These are phyloP conservation scores for Neofusicoccum parvum DNA, from an alignment of 2,329 filamentous ascomycete genomes.

Conservation along the genomic window DNA sequence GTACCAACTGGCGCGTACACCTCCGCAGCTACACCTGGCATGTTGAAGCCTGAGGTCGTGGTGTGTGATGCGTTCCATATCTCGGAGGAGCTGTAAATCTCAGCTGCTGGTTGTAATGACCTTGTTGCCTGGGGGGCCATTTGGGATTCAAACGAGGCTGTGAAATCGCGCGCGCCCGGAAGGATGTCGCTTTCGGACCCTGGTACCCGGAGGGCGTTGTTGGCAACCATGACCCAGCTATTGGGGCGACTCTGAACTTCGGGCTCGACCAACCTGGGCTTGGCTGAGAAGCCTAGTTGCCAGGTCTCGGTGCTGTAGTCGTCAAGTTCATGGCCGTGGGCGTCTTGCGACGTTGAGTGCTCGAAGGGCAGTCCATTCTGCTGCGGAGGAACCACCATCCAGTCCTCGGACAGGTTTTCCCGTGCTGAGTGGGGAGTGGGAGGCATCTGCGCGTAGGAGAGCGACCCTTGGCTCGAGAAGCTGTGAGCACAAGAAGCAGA, in stretches of 20 bases:
- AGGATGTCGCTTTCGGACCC: conserved; percentile 11
- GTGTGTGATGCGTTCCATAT: neutral
- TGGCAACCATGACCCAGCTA: conserved; percentile 11
- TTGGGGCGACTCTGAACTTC: neutral
- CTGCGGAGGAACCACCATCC: conserved; percentile 9
- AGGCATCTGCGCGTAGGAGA: conserved; percentile 25
- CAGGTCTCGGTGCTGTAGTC: conserved; percentile 2
- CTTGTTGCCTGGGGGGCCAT: neutral
- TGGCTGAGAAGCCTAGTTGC: neutral
- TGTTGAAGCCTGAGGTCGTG: neutral
- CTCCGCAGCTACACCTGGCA: conserved; percentile 20
- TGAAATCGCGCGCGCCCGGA: neutral
- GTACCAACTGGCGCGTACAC: conserved; percentile 17
- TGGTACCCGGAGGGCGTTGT: neutral
- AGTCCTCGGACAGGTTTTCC: conserved; percentile 28
- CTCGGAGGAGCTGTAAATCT: conserved; percentile 13
- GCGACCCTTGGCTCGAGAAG: conserved; percentile 22
- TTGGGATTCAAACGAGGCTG: conserved; percentile 3
- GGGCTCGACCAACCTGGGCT: neutral
- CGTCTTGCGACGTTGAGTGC: conserved; percentile 22
- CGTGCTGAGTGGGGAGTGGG: conserved; percentile 32
- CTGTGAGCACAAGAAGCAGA: conserved; percentile 26
- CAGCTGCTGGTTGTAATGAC: conserved; percentile 15
- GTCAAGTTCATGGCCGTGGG: conserved; percentile 3
- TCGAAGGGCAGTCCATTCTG: conserved; percentile 27